phyloP scores from a whole-genome alignment of 257 asterid species.

The Prunella vulgaris region DNA sequence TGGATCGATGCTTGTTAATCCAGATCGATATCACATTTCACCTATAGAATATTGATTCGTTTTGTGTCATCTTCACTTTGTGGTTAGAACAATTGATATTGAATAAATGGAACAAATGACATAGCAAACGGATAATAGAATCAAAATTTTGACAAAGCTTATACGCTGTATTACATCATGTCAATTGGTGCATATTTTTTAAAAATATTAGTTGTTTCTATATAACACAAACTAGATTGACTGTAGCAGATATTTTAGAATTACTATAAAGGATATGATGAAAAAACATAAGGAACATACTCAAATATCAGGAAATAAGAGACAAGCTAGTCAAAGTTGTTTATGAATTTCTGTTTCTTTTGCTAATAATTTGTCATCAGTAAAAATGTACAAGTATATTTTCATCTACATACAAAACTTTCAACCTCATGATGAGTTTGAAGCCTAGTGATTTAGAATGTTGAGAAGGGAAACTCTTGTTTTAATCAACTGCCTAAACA shows the following conservation, averaged over 20 bases:
- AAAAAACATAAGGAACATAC: neutral
- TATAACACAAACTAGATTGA: no score
- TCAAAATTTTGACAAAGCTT: no score
- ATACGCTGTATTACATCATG: no score
- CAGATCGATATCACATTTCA: neutral
- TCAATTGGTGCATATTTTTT: no score
- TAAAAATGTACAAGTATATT: neutral
- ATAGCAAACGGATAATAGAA: no score
- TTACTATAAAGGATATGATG: neutral
- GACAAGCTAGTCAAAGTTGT: neutral
- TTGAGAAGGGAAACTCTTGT: conserved; percentile 42
- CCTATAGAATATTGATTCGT: no score
- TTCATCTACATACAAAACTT: conserved; percentile 6
- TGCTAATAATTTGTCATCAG: neutral
- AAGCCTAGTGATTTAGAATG: conserved; percentile 27
- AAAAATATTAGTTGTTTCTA: no score
- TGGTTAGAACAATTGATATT: no score
- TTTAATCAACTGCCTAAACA: conserved; percentile 35
- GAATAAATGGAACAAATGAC: no score
- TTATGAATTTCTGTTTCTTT: neutral
- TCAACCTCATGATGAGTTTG: neutral
- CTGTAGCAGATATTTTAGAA: neutral
- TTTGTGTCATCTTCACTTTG: no score
- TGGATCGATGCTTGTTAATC: neutral
- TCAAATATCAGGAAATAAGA: neutral